Evolutionary conservation across 192 early-diverging fungal species (phyloP), one percentile per base, ranked within the genome.

Genomic region (Coemansia sp.): DNA sequence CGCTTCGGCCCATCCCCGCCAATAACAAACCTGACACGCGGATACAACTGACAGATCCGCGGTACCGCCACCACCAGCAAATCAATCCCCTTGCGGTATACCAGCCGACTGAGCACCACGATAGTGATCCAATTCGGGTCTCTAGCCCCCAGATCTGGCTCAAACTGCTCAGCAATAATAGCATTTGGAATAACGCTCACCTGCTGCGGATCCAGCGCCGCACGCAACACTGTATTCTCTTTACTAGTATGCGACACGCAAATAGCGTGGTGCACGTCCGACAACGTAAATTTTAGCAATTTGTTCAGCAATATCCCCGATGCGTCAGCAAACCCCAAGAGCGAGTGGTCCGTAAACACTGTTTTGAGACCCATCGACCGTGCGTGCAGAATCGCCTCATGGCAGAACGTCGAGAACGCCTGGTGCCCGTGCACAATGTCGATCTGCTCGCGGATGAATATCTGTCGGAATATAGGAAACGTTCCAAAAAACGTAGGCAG

Each of bases 161-260:
- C 75, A 74, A 98, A 98, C 66, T 96, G 91, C 34, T 91, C 90
- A 13, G 93, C 92, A n/a, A 99, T 93, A 16, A 99, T 92, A 39
- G 96, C 97, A 83, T 99, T 99, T 16, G 97, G 97, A 53, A 99
- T 96, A 24, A 97, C 96, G 5, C 93, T 95, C 5, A 99, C 97
- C 66, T 90, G 88, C 65, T 87, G 81, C 11, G 97, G 97, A 43
- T 94, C 91, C 22, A 99, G 86, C 7, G 93, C 90, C 2, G 95
- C 97, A 20, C 97, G 86, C 31, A 99, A 80, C 11, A 99, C 97
- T 1, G 97, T 99, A 81, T 99, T 99, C 80, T 98, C 97, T 81
- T 98, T 99, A 86, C 96, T 96, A 68, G 97, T 99, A 80, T 98
- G 93, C 22, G 95, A 97, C 18, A 99, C 97, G 70, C 97, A 99